Base-by-base conservation (phyloP, 768 basidiomycete species). In the Asterophora parasitica region DNA sequence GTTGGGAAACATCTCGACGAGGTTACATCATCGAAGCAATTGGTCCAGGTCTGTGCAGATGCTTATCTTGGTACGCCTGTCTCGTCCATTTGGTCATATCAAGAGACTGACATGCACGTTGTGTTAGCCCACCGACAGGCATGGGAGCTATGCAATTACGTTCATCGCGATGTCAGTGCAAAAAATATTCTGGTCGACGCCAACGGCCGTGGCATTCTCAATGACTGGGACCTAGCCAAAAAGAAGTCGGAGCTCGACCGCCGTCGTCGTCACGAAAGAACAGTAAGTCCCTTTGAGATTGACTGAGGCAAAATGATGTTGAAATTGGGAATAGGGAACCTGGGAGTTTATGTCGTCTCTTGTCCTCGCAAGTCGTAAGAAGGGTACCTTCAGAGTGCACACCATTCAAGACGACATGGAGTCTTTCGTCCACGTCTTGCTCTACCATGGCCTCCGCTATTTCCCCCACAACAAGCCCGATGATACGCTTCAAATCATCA, bases 151-250 rank as follows among this genome's bases (percentile, higher is more conserved):
- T 47, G 44, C 15, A 7, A n/a, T 3, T 35, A 47, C 15, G 41
- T 56, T 3, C 55, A 56, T 43, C 42, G 52, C 5, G 55, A 53
- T 15, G 34, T 53, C 7, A 50, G 52, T n/a, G 4, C 33, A 1
- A 45, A 41, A 1, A 53, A 56, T 28, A 49, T 56, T 15, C 19
- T 56, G 23, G 48, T 56, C 28, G 48, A 39, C n/a, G n/a, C n/a
- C n/a, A n/a, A n/a, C 16, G 3, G 6, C 2, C 16, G 35, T 19
- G 52, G 49, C n/a, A n/a, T n/a, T 15, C 33, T 13, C 17, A 47
- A 50, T 32, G 55, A 56, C 16, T 56, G 55, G 55, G 55, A 56
- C 19, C 37, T 56, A 16, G 48, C 49, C 4, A 46, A 49, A 13
- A 23, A 23, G 15, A 40, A 36, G 43, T 1, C 15, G 3, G 47